Percentiles rank a stretch among this genome's conserved stretches.
Conservation (phyloP, 2,329 filamentous ascomycete species). For the Pseudogymnoascus sp. region DNA sequence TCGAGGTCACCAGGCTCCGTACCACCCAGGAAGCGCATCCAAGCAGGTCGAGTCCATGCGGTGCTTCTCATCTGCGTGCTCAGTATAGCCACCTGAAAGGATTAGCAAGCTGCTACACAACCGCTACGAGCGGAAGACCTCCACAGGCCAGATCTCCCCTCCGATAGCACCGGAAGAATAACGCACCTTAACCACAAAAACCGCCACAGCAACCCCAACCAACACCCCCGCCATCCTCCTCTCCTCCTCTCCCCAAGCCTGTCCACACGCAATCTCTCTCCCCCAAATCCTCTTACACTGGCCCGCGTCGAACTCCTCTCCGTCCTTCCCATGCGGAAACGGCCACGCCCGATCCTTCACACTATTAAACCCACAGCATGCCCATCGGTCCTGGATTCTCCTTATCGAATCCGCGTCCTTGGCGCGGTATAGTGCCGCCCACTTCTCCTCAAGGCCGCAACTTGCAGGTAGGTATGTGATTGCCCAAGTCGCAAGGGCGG, state of each 20-base stretch:
- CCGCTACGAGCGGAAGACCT: background rate
- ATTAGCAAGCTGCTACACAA: background rate
- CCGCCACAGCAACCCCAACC: constrained; percentile 45
- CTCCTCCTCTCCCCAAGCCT: constrained; percentile 49
- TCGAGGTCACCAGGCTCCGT: constrained; percentile 11
- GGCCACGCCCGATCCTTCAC: constrained; percentile 56
- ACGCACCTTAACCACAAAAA: constrained; percentile 50
- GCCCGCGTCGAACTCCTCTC: constrained; percentile 10
- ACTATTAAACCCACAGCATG: constrained; percentile 59
- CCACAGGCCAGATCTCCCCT: background rate
- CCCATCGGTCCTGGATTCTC: constrained; percentile 56
- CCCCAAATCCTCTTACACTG: constrained; percentile 43
- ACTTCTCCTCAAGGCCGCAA: constrained; percentile 51
- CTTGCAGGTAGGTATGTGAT: constrained; percentile 26
- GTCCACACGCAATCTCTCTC: constrained; percentile 42
- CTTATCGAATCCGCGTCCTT: constrained; percentile 47
- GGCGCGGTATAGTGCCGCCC: constrained; percentile 45
- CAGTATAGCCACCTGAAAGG: constrained; percentile 19
- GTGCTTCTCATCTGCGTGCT: constrained; percentile 23
- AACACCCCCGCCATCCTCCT: constrained; percentile 47
- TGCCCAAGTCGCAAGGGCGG: constrained; percentile 25
- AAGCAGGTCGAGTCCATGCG: constrained; percentile 19
- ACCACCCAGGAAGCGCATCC: constrained; percentile 17
- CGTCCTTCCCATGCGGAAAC: constrained; percentile 34
- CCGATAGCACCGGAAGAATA: background rate